These are phyloP conservation scores for Tubosaeta sp. DNA, from an alignment of 768 basidiomycete species.

Conservation along the genomic window DNA sequence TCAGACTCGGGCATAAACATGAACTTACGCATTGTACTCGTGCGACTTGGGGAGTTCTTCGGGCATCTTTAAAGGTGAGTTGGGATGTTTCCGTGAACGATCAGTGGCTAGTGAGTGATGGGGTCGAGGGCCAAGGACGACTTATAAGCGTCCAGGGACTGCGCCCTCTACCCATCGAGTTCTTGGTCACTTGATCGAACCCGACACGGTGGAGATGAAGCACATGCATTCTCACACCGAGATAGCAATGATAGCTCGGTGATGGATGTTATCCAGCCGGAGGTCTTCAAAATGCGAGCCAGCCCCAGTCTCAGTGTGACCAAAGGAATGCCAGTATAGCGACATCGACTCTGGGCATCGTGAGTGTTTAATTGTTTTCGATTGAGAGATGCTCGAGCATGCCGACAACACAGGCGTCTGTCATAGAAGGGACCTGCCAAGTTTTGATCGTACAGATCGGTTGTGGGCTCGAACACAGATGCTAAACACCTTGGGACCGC, in stretches of 20 bases:
- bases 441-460: not conserved
- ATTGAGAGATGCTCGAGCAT: no score
- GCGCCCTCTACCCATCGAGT: not conserved
- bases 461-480: no score
- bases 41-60: not conserved
- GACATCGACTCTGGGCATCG: not conserved
- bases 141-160: constrained; percentile 18
- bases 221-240: constrained; percentile 3
- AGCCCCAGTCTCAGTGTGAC: constrained; percentile 5
- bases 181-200: constrained; percentile 4
- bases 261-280: not conserved
- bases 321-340: not conserved
- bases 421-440: not conserved
- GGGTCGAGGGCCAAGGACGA: not conserved
- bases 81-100: not conserved
- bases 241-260: constrained; percentile 12
- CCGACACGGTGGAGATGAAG: constrained; percentile 4
- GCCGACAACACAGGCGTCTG: not conserved
- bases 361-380: not conserved
- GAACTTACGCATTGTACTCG: not conserved
- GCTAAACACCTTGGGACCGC: no score
- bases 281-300: not conserved
- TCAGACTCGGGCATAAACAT: not conserved
- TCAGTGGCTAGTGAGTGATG: not conserved
- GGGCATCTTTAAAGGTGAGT: not conserved